Conservation (phyloP, 192 early-diverging fungal genomes). For the Anaeromyces robustus region DNA sequence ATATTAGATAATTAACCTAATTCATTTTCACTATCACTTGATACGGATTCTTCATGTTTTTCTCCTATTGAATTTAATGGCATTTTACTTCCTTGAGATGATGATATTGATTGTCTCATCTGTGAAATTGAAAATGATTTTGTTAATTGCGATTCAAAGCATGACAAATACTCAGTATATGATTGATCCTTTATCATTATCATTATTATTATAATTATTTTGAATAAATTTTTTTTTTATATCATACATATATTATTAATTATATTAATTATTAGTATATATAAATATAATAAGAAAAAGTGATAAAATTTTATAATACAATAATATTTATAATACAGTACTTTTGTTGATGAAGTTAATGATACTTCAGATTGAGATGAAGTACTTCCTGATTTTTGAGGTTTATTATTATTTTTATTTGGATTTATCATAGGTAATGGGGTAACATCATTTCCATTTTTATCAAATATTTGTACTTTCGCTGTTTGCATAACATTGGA, state of each 20-base stretch:
- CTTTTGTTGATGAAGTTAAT: background rate
- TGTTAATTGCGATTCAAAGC: background rate
- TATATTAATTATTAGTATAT: too few relatives aligned
- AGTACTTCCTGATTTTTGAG: background rate
- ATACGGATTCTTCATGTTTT: background rate
- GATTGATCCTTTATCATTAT: background rate
- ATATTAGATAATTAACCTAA: background rate
- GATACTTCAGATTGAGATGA: background rate
- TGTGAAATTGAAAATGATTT: background rate
- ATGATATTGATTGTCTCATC: background rate
- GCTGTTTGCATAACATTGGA: background rate
- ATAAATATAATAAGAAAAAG: too few relatives aligned
- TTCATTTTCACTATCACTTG: background rate
- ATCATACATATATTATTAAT: too few relatives aligned
- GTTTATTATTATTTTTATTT: background rate
- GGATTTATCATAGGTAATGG: constrained; percentile 19
- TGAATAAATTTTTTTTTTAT: too few relatives aligned
- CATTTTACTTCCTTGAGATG: background rate
- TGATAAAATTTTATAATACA: too few relatives aligned
- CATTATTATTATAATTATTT: too few relatives aligned
- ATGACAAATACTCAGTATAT: background rate
- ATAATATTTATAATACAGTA: too few relatives aligned
- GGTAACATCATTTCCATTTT: constrained; percentile 44
- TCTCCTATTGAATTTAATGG: background rate
- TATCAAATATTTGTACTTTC: constrained; percentile 20